Percentiles rank a stretch among this genome's conserved stretches.
Conservation (phyloP, 345 rosid genomes). For the Salix purpurea region DNA sequence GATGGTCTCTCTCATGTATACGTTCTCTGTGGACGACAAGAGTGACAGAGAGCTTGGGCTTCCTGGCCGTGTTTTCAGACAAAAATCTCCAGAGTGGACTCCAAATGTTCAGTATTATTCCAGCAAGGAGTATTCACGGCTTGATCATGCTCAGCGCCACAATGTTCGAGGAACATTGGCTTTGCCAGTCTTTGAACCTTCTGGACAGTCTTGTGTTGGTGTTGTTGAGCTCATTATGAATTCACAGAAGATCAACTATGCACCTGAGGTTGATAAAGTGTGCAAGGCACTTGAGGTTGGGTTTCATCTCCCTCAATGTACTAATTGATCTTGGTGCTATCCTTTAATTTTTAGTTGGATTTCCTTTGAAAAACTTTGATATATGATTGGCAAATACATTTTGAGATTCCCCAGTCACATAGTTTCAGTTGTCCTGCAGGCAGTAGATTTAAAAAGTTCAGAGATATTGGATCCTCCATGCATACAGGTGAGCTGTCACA, state of each 20-base stretch:
- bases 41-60: constrained; percentile 72
- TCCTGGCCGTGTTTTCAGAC: constrained; percentile 90
- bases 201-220: constrained; percentile 76
- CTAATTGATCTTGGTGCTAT: background rate
- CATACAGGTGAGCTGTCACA: constrained; percentile 55
- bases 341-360: background rate
- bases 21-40: constrained; percentile 74
- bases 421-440: constrained; percentile 57
- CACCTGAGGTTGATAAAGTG: constrained; percentile 92
- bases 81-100: constrained; percentile 87
- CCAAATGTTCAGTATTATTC: constrained; percentile 93
- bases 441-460: constrained; percentile 86
- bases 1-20: constrained; percentile 71
- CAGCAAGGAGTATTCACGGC: constrained; percentile 70
- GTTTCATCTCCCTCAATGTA: constrained; percentile 14
- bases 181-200: constrained; percentile 83
- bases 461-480: constrained; percentile 66
- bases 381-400: background rate
- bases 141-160: constrained; percentile 61
- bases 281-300: constrained; percentile 98
- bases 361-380: background rate
- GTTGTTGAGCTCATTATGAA: constrained; percentile 89
- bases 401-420: constrained; percentile 31
- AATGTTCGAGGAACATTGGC: constrained; percentile 88
- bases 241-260: constrained; percentile 77